Conservation (phyloP, 441 rosid genomes). For the Brassica balearica region DNA sequence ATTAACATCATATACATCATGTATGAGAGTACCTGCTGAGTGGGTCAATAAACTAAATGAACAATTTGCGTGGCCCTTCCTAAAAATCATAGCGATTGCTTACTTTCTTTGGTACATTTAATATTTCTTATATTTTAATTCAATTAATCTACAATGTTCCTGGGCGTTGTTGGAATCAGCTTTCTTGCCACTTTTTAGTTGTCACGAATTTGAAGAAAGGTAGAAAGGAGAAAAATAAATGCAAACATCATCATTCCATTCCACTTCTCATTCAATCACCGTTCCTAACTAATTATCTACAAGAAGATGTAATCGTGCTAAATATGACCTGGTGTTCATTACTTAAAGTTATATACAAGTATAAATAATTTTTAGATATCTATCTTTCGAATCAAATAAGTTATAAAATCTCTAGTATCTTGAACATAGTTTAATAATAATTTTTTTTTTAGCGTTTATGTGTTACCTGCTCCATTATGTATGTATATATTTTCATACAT, state of each 20-base stretch:
- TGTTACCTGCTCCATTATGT: neutral
- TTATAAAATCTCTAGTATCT: neutral
- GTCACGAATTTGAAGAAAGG: slow-evolving; percentile 36
- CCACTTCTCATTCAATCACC: slow-evolving; percentile 15
- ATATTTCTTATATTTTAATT: neutral
- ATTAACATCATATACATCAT: neutral
- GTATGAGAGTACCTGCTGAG: slow-evolving; percentile 9
- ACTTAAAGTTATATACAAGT: neutral
- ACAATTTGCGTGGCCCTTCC: slow-evolving; percentile 18
- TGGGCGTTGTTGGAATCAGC: slow-evolving; percentile 37
- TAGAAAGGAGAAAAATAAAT: neutral
- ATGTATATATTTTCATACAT: neutral
- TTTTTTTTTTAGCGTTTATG: neutral
- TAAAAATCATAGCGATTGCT: slow-evolving; percentile 4
- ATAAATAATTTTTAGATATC: neutral
- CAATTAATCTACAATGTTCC: slow-evolving; percentile 22
- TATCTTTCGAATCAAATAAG: neutral
- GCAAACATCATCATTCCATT: slow-evolving; percentile 35
- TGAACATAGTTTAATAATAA: neutral
- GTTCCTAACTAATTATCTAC: neutral
- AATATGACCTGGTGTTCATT: neutral
- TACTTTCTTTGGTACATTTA: slow-evolving; percentile 10
- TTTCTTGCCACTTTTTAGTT: slow-evolving; percentile 35
- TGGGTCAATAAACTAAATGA: slow-evolving; percentile 15
- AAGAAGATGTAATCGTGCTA: neutral